Base-by-base conservation (phyloP, 805 yeast genomes). In the Saccharomycopsis capsularis region DNA sequence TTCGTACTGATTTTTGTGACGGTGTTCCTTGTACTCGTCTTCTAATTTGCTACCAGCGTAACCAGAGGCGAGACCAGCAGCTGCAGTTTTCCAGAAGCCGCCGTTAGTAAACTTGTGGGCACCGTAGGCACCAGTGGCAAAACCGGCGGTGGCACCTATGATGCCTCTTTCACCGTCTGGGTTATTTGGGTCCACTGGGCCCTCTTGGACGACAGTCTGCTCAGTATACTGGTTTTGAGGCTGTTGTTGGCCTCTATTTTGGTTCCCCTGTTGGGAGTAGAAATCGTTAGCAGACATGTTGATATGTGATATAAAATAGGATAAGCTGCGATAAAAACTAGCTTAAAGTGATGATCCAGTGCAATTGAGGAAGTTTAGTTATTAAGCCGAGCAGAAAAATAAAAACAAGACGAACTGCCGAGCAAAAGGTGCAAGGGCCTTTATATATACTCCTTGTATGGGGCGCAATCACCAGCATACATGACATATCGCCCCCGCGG, bases 241-340 rank as follows among this genome's bases (percentile, higher is more conserved):
- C 7, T 6, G 23, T 21, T 21, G 9, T 27, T 13, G 30, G 11
- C 6, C 13, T 16, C 44, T 2, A 47, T 35, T 18, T 29, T 22
- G 6, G 34, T 35, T 13, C 32, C 36, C 47, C 16, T 30, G 37
- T 18, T 23, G 23, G n/a, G 34, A 23, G 46, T 46, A 46, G 44
- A 46, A 46, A 24, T 46, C 48, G 49, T 46, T 46, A 7, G 48
- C 48, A 11, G 48, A 46, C 48, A 46, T 46, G 23, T 44, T n/a
- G n/a, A n/a, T n/a, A n/a, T n/a, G n/a, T n/a, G n/a, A n/a, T n/a
- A n/a, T n/a, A n/a, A n/a, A n/a, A n/a, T n/a, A n/a, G n/a, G n/a
- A n/a, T n/a, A n/a, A n/a, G n/a, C n/a, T n/a, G n/a, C n/a, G n/a
- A n/a, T n/a, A n/a, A n/a, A n/a, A n/a, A n/a, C n/a, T n/a, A n/a